Evolutionary conservation across 2,329 filamentous ascomycete species (phyloP).

Genomic region (Orbilia ellipsospora): DNA sequence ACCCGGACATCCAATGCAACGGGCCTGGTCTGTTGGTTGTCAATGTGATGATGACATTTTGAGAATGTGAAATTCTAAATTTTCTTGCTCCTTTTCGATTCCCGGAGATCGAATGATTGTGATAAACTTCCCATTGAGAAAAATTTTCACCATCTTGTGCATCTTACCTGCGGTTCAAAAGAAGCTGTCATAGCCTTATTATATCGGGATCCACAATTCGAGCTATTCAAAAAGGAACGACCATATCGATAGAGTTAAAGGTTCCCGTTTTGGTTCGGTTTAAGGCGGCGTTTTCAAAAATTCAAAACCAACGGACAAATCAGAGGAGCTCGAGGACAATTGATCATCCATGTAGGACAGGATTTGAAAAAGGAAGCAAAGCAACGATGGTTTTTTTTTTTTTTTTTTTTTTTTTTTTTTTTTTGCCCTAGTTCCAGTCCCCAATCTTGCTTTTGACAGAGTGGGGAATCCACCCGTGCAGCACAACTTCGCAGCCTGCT

Average conservation of each 20-base stretch:
- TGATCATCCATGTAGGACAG: slow-evolving; percentile 48
- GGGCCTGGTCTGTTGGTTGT: slow-evolving; percentile 15
- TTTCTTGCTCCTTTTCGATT: background rate
- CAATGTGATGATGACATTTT: slow-evolving; percentile 30
- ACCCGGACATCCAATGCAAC: background rate
- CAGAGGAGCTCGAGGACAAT: slow-evolving; percentile 53
- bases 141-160: slow-evolving; percentile 3
- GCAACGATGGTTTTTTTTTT: background rate
- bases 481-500: slow-evolving; percentile 18
- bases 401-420: no score
- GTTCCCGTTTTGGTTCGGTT: slow-evolving; percentile 41
- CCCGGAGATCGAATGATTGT: slow-evolving; percentile 22
- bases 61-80: background rate
- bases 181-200: background rate
- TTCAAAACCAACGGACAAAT: slow-evolving; percentile 22
- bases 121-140: slow-evolving; percentile 8
- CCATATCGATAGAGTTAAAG: slow-evolving; percentile 1
- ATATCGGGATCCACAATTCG: slow-evolving; percentile 42
- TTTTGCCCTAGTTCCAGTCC: slow-evolving; percentile 1
- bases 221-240: slow-evolving; percentile 18
- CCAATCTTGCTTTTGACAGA: slow-evolving; percentile 54
- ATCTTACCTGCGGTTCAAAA: slow-evolving; percentile 4
- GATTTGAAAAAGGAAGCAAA: slow-evolving; percentile 20
- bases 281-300: slow-evolving; percentile 37
- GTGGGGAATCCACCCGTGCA: slow-evolving; percentile 44